Base-by-base conservation (phyloP, 306 rosid genomes). In the Echinosophora koreensis region DNA sequence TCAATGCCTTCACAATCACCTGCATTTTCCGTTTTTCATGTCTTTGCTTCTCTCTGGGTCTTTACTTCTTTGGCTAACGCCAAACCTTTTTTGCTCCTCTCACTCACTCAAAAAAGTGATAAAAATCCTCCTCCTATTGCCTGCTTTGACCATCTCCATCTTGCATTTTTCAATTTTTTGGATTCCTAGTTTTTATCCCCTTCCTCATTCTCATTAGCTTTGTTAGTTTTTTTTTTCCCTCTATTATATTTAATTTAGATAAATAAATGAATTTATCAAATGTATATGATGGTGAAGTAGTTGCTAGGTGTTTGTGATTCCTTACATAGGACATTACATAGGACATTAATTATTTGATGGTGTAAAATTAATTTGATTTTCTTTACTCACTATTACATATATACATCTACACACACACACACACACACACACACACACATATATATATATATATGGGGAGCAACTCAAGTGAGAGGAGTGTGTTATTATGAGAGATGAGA, bases 11-110 rank as follows among this genome's bases (percentile, higher is more conserved):
- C 64, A 8, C 52, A 78, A 65, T 84, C 58, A 79, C 73, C 84
- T 87, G 85, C 85, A 84, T 76, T 88, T 84, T 74, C 84, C 55
- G 82, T 80, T 78, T 64, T 41, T 16, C 69, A 59, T 80, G 77
- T 71, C 74, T 70, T 71, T 28, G 61, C 30, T 15, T 65, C 51
- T 60, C 67, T 73, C 56, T 47, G 76, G 41, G 47, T 78, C 74
- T 65, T 84, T 71, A 49, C 71, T 71, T 71, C 79, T 77, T 67
- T 73, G 52, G 41, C 83, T 44, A 79, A 83, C 49, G 27, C 38
- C 86, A 38, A 78, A 63, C 64, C 68, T 52, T 83, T 74, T 84
- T 74, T 67, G 83, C 71, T 73, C 69, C 77, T 16, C 18, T 35
- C 59, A 27, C 70, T 0, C 42, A 70, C 72, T 32, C 51, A 58